phyloP scores from a whole-genome alignment of 768 basidiomycete genomes.

The Mycena venus region DNA sequence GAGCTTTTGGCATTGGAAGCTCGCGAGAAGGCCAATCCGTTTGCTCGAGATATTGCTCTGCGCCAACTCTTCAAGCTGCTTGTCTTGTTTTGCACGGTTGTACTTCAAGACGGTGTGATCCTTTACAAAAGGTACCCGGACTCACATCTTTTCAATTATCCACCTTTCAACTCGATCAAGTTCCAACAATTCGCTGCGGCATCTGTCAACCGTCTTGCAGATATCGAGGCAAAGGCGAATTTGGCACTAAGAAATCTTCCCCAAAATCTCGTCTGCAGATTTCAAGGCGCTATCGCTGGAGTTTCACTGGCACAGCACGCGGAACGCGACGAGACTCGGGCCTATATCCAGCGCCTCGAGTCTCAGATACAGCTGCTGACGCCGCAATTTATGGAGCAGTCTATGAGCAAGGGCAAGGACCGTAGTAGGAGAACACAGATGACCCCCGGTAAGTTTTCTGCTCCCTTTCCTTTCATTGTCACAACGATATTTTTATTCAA shows the following conservation, averaged over 20 bases:
- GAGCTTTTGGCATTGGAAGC: constrained; percentile 24
- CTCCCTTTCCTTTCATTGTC: no score
- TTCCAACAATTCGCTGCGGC: neutral
- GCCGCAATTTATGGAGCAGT: neutral
- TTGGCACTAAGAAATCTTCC: constrained; percentile 1
- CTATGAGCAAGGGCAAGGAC: neutral
- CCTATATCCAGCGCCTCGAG: neutral
- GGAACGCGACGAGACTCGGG: neutral
- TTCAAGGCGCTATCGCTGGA: constrained; percentile 3
- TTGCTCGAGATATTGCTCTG: constrained; percentile 41
- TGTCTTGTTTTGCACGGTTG: constrained; percentile 1
- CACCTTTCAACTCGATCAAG: neutral
- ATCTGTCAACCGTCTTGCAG: neutral
- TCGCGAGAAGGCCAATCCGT: neutral
- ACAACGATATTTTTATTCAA: no score
- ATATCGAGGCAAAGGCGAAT: neutral
- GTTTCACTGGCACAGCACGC: neutral
- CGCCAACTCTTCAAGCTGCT: constrained; percentile 37
- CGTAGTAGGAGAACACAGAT: neutral
- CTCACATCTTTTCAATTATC: neutral
- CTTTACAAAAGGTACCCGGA: constrained; percentile 1
- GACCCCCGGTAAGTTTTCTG: neutral
- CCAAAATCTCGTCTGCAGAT: constrained; percentile 4
- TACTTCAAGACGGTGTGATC: constrained; percentile 5
- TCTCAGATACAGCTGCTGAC: neutral